Base-by-base conservation (phyloP, 345 rosid species). In the Excoecaria agallocha region DNA sequence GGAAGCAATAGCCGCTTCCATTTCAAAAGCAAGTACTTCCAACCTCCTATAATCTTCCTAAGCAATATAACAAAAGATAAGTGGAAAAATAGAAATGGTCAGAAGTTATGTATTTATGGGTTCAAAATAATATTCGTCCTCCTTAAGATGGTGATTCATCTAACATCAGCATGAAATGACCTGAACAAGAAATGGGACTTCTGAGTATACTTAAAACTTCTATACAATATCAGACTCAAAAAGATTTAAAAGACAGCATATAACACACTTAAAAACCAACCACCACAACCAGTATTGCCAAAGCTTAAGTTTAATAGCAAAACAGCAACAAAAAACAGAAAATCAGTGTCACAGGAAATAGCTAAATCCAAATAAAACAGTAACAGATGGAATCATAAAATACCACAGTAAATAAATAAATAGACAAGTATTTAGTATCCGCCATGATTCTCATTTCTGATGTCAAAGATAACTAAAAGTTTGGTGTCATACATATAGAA, bases 11-110 rank as follows among this genome's bases (percentile, higher is more conserved):
- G 91, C 85, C 81, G 93, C 79, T 80, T 94, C 97, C 98, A 90
- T 90, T 80, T 94, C 97, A 89, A 91, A 89, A 67, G 93, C 92
- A 79, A 86, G 90, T 78, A 89, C 88, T 86, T 92, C 98, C 78
- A 94, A 82, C 78, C 85, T 81, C 74, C 50, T 82, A 79, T 85
- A 87, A 5, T 92, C 95, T 73, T 92, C 98, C 98, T 94, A 78
- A 73, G 77, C 61, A 81, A 74, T 49, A 76, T 13, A 66, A 67
- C 68, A 78, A 71, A 75, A 13, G 22, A 37, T 16, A 43, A 30
- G 71, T 65, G 64, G 65, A 66, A 70, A 77, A 56, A 41, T 22
- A 54, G 55, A 68, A 30, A 52, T 30, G 30, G 64, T 51, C 52
- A 61, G 50, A 65, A 61, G 69, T 72, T 38, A 75, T 66, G 22